Base-by-base conservation (phyloP, 768 basidiomycete genomes). In the Leccinellum rugosiceps region DNA sequence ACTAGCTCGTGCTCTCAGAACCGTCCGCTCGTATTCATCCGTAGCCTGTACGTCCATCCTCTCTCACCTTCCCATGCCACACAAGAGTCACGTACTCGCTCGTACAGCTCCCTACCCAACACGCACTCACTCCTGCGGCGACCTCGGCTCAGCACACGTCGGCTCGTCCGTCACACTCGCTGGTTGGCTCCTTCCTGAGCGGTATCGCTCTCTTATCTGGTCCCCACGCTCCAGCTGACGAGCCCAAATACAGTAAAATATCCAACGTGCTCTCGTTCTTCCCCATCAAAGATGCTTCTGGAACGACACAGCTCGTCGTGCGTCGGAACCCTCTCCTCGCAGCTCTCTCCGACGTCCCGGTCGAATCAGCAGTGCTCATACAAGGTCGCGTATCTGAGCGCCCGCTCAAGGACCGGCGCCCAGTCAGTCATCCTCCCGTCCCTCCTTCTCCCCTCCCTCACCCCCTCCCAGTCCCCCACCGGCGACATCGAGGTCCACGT, bases 401-500 rank as follows among this genome's bases (percentile, higher is more conserved):
- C 44, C 90, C 90, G 14, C 68, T 72, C 43, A 74, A 76, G n/a
- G 86, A 87, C 62, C 77, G 78, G 60, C 84, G 85, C 50, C 76
- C 80, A 63, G 88, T 88, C 58, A 74, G 81, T 78, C n/a, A 9
- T 41, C 38, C 10, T 41, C 53, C 41, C 53, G 47, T 35, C 46
- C 45, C 55, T 43, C 55, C 13, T 8, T 44, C 53, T 17, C 56
- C 56, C 44, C 14, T 14, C 10, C 57, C 59, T 58, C 56, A 35
- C 28, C 51, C 55, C 59, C 53, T 19, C 55, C 50, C 68, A 89
- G 86, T 80, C 76, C 50, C 75, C 77, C 59, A 81, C 86, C 26
- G 92, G 92, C 26, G 82, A 88, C 59, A 81, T 96, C 58, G 94
- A 98, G 74, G 83, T 98, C 15, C 78, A 83, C 32, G 85, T 97